Evolutionary conservation across 2,329 filamentous ascomycete species (phyloP).

Genomic region (Pseudocercospora fijiensis): DNA sequence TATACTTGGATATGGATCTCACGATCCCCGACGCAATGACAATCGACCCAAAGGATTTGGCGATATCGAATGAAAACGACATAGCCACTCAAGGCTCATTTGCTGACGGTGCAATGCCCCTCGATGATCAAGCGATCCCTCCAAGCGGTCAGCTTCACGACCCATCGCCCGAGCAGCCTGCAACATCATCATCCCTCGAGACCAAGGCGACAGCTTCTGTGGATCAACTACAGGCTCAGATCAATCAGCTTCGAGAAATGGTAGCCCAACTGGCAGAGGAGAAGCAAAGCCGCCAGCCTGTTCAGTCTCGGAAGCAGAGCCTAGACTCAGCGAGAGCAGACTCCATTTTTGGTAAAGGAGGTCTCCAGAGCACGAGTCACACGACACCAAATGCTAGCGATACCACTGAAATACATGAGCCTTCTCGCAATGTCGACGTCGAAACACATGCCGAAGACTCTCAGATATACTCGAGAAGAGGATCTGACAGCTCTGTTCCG

Average conservation of each 20-base stretch:
- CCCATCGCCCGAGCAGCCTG: not conserved
- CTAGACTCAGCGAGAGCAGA: not conserved
- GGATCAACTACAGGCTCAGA: conserved; percentile 1
- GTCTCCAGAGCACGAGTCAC: not conserved
- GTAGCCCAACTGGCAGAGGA: not conserved
- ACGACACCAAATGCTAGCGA: not conserved
- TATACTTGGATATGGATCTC: not conserved
- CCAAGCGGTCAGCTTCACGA: not conserved
- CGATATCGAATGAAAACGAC: not conserved
- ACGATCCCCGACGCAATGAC: not conserved
- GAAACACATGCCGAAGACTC: not conserved
- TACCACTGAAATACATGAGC: not conserved
- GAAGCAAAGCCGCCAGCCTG: not conserved
- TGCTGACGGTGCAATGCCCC: not conserved
- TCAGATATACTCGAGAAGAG: not conserved
- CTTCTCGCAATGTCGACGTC: not conserved
- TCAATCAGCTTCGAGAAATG: conserved; percentile 5
- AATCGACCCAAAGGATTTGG: not conserved
- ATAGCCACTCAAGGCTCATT: not conserved
- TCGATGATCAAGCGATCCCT: not conserved
- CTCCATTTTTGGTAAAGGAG: not conserved
- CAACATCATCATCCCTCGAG: not conserved
- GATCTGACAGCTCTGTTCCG: conserved; percentile 1
- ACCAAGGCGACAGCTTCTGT: not conserved
- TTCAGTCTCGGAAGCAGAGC: not conserved